Evolutionary conservation across 352 stramenopile species (phyloP), one percentile per base, ranked within the genome.

Genomic region (Pythium rishiriense): DNA sequence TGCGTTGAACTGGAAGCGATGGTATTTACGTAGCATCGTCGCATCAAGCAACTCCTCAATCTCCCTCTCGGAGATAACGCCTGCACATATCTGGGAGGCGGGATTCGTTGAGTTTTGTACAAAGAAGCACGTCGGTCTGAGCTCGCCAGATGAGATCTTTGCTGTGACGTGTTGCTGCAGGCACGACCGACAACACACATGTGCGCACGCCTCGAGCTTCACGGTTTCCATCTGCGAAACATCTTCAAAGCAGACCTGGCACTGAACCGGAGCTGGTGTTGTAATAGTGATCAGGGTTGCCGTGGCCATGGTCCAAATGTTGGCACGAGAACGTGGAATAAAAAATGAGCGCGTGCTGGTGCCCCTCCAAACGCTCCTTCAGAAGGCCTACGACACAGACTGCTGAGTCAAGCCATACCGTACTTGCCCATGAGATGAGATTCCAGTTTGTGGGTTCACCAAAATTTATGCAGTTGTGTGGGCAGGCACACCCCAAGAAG

Each of bases 221-320:
- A 56, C 19, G 9, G 31, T 43, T 3, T 41, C 31, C 5, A 21
- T 1, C 5, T 19, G 7, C 0, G 19, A 11, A 2, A 56, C 4
- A 6, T 56, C 29, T 17, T 56, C 49, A 26, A 56, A 56, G 49
- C 49, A 56, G 19, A 56, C 49, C n/a, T 56, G 17, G 11, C 49
- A 56, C 15, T 29, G 19, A n/a, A 56, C 29, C 11, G 29, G 12
- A 7, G 21, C 10, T n/a, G 28, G 12, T 4, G 2, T 7, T 43
- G 7, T 11, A 2, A 14, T 11, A 14, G 33, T 3, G 1, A 14
- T 10, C 33, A 39, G 17, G 2, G 33, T 12, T 9, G 17, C 33
- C 33, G n/a, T 47, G n/a, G 10, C 41, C 9, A 47, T 19, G 41
- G n/a, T n/a, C n/a, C n/a, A n/a, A n/a, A n/a, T n/a, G n/a, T n/a